These are phyloP conservation scores for Fomitopsis pinicola DNA, from an alignment of 1,284 basidiomycete genomes.

Conservation along the genomic window DNA sequence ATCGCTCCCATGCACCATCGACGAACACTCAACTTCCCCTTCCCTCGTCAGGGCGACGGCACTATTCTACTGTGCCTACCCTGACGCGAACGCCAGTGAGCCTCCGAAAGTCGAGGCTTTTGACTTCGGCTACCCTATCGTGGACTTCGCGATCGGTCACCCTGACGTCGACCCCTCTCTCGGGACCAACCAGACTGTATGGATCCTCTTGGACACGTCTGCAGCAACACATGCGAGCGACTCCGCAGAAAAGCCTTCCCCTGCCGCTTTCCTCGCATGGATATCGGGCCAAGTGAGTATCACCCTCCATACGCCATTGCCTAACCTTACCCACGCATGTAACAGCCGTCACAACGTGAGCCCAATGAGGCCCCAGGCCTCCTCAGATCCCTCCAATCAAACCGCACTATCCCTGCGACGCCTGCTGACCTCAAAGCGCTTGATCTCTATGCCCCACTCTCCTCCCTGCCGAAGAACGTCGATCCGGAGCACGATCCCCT, in stretches of 20 bases:
- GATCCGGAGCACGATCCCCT: constrained; percentile 42
- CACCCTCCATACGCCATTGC: too few relatives aligned
- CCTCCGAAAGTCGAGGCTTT: constrained; percentile 34
- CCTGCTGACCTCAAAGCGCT: constrained; percentile 45
- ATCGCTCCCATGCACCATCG: background rate
- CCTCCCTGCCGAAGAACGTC: constrained; percentile 58
- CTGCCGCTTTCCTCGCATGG: constrained; percentile 17
- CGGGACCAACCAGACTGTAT: constrained; percentile 35
- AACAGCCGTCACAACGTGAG: constrained; percentile 19
- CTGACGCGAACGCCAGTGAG: constrained; percentile 20
- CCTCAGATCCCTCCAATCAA: constrained; percentile 36
- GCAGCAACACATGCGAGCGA: constrained; percentile 5
- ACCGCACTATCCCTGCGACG: constrained; percentile 35
- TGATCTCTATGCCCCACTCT: constrained; percentile 58
- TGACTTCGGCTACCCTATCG: constrained; percentile 52
- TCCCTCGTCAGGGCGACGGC: constrained; percentile 56
- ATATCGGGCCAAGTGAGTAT: constrained; percentile 15
- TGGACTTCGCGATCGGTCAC: constrained; percentile 51
- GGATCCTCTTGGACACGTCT: constrained; percentile 46
- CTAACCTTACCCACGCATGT: background rate
- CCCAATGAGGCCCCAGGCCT: constrained; percentile 21
- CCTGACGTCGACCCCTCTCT: constrained; percentile 60
- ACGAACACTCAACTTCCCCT: background rate
- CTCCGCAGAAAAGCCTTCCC: background rate
- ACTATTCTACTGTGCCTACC: constrained; percentile 49